Evolutionary conservation across 1,139 yeast genomes (phyloP).

Genomic region (Wickerhamiella infanticola): DNA sequence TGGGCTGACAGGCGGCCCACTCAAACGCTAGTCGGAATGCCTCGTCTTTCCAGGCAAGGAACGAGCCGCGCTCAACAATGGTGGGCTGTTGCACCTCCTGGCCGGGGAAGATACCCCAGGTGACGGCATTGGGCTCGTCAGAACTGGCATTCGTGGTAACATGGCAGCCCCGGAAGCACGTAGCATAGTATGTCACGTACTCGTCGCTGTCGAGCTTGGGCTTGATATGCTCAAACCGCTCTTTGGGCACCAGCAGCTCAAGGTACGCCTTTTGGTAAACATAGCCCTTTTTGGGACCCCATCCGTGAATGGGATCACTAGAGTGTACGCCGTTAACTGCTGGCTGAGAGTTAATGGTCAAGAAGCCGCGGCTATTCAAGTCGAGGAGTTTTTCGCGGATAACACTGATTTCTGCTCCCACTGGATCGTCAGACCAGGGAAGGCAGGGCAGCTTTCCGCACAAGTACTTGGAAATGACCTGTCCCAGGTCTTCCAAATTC

Average conservation of each 20-base stretch:
- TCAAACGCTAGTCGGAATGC: conserved; percentile 69
- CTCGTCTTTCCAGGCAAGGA: conserved; percentile 95
- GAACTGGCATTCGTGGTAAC: conserved; percentile 51
- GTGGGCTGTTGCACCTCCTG: conserved; percentile 86
- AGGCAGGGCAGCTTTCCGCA: conserved; percentile 55
- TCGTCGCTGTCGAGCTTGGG: conserved; percentile 27
- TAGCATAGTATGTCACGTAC: conserved; percentile 57
- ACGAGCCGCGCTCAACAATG: conserved; percentile 76
- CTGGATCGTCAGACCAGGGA: conserved; percentile 93
- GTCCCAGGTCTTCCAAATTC: conserved; percentile 40
- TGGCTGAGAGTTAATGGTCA: conserved; percentile 93
- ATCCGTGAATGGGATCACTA: conserved; percentile 59
- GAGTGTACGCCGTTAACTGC: conserved; percentile 70
- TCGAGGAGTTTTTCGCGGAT: conserved; percentile 45
- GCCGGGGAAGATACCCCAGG: conserved; percentile 96
- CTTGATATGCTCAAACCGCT: conserved; percentile 30
- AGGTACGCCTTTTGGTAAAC: conserved; percentile 88
- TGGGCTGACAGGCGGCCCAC: conserved; percentile 45
- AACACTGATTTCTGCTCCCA: conserved; percentile 57
- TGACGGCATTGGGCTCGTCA: conserved; percentile 82
- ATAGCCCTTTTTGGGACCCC: conserved; percentile 92
- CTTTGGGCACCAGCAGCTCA: conserved; percentile 63
- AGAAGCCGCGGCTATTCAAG: conserved; percentile 49
- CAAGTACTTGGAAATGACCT: conserved; percentile 48
- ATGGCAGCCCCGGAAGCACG: conserved; percentile 29